Base-by-base conservation (phyloP, 345 rosid species). In the Balakata baccata region DNA sequence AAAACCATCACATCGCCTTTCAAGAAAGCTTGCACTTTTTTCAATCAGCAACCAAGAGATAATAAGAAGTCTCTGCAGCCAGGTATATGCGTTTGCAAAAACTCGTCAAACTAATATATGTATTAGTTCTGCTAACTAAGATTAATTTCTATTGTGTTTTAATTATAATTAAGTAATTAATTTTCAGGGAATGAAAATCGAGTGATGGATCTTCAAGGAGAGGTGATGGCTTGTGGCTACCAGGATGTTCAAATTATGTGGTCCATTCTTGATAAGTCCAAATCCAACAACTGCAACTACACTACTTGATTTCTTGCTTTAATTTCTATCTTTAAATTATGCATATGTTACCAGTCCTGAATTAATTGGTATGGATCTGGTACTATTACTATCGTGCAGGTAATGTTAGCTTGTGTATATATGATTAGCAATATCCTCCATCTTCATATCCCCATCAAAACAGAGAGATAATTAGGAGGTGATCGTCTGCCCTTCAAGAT, bases 201-300 rank as follows among this genome's bases (percentile, higher is more conserved):
- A 3, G 93, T 54, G 72, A 88, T 74, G 89, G 90, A 89, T 79
- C 85, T 93, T 2, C 92, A 93, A 9, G 98, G 93, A 17, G 93
- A 93, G 69, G 98, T 91, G 64, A 91, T 89, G 98, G 95, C 97
- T 63, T 93, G 97, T 74, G 91, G 88, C 12, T 93, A 93, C 59
- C 92, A 93, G 70, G 98, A 93, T 67, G 97, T 91, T 69, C 97
- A 88, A 29, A 93, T 93, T 69, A 93, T 93, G 98, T 93, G 97
- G 97, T 93, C 98, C 46, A 93, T 93, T 80, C 92, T 93, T 3
- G 98, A 93, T 81, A 91, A 93, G 84, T 87, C 98, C 84, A 91
- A 85, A 78, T 80, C 94, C 74, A 63, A 78, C 45, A 23, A 79
- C 57, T 86, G 82, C 85, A 77, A 77, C 76, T 77, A 29, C 34